Evolutionary conservation across 1,284 basidiomycete species (phyloP).

Genomic region (Sanghuangporus sanghuang): DNA sequence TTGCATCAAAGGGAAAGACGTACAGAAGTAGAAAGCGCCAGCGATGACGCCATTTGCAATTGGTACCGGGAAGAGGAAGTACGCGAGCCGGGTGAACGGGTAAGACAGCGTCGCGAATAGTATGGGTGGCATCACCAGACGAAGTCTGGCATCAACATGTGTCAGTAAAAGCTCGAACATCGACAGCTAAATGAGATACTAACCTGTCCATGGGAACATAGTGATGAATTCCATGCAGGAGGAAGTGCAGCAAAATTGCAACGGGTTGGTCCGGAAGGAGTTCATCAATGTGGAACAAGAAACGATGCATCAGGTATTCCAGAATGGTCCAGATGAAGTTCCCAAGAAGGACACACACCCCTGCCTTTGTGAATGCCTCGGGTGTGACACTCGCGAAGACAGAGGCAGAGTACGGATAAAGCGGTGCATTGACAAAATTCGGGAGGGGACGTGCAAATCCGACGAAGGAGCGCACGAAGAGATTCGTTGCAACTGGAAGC

Average conservation of each 20-base stretch:
- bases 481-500: slow-evolving; percentile 82
- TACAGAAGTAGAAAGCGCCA: slow-evolving; percentile 88
- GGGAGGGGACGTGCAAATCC: slow-evolving; percentile 76
- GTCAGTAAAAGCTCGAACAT: slow-evolving; percentile 4
- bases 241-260: slow-evolving; percentile 87
- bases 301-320: slow-evolving; percentile 95
- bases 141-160: slow-evolving; percentile 44
- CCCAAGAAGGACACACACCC: slow-evolving; percentile 72
- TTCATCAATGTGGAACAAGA: slow-evolving; percentile 97
- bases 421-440: slow-evolving; percentile 47
- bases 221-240: slow-evolving; percentile 96
- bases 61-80: slow-evolving; percentile 77
- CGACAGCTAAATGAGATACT: slow-evolving; percentile 20
- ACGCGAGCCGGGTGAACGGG: slow-evolving; percentile 88
- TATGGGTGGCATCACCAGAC: slow-evolving; percentile 95
- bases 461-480: slow-evolving; percentile 75
- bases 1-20: slow-evolving; percentile 27
- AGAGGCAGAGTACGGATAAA: slow-evolving; percentile 41
- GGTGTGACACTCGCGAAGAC: slow-evolving; percentile 41
- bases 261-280: slow-evolving; percentile 79
- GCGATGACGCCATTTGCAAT: slow-evolving; percentile 93
- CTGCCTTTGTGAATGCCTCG: slow-evolving; percentile 43
- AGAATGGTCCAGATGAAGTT: slow-evolving; percentile 93
- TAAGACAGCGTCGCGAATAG: slow-evolving; percentile 77
- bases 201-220: slow-evolving; percentile 95